These are phyloP conservation scores for Fusarium udum DNA, from an alignment of 2,329 filamentous ascomycete species.

Conservation along the genomic window DNA sequence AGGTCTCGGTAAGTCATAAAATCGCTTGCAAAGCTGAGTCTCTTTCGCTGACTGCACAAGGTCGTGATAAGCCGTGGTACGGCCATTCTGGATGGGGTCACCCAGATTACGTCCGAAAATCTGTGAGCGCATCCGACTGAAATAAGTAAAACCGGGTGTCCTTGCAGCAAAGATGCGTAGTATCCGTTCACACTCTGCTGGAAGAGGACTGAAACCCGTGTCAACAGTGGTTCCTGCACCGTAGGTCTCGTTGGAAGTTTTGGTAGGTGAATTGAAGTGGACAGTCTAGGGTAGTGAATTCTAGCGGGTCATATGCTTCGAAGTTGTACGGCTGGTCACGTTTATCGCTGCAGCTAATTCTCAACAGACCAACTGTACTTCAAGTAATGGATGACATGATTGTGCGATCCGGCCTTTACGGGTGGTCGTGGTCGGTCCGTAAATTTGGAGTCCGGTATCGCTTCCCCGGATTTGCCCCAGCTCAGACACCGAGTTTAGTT, in stretches of 20 bases:
- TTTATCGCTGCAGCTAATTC: background rate
- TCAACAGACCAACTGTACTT: background rate
- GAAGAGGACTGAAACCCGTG: background rate
- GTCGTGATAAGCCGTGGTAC: background rate
- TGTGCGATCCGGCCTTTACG: accelerated
- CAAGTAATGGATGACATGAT: background rate
- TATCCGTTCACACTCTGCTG: background rate
- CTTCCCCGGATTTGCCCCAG: background rate
- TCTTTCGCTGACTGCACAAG: background rate
- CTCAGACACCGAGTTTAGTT: background rate
- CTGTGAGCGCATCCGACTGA: background rate
- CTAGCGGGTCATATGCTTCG: background rate
- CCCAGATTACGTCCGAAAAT: background rate
- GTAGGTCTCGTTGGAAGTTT: background rate
- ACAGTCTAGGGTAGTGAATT: background rate
- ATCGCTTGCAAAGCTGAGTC: background rate
- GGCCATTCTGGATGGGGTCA: background rate
- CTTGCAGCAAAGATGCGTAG: background rate
- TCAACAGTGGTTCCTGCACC: background rate
- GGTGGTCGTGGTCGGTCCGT: background rate
- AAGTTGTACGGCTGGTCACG: background rate
- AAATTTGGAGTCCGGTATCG: background rate
- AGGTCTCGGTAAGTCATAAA: background rate
- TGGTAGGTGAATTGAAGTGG: background rate
- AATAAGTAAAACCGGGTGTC: background rate